Base-by-base conservation (phyloP, 306 rosid genomes). In the Cyamopsis tetragonoloba region DNA sequence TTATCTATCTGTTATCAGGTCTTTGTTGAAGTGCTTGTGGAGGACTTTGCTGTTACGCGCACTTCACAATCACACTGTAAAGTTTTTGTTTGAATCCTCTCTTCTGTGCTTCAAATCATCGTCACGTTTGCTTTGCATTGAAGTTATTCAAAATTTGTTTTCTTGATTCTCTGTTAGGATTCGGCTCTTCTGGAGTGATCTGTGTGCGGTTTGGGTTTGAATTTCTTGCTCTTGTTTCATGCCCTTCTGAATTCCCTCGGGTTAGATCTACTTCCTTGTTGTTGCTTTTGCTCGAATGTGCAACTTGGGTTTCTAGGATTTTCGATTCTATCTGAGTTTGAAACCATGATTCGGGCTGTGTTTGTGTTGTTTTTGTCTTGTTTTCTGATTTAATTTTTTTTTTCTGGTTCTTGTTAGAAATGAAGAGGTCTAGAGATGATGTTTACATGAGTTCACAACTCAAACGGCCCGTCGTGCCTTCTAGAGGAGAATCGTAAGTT, bases 341-440 rank as follows among this genome's bases (percentile, higher is more conserved):
- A 75, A 71, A 71, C 85, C 88, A 88, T 91, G 92, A 54, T 87
- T 83, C 72, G 77, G 7, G 17, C 47, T 58, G 76, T 44, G 24
- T 30, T 79, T 49, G 39, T 34, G n/a, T n/a, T 44, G 24, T 30
- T 70, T 73, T 62, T 42, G 13, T 24, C 1, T 12, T 14, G 6
- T 26, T 17, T 64, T 0, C 9, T 8, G 5, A 10, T 14, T 57
- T 11, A 28, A n/a, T 55, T 64, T 46, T 5, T 19, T 64, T 32
- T 1, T 69, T 50, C 11, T 32, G 14, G 58, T 62, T 59, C 2
- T 76, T 60, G 59, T 38, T 61, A 42, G 84, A 68, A 74, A 92
- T 92, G 98, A 92, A 89, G 88, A 87, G 96, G 95, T 82, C 91
- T 10, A 84, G 91, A 54, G 98, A 89, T 76, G 96, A 92, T 60